Evolutionary conservation across 2,329 filamentous ascomycete species (phyloP).

Genomic region (Alternaria arbusti): DNA sequence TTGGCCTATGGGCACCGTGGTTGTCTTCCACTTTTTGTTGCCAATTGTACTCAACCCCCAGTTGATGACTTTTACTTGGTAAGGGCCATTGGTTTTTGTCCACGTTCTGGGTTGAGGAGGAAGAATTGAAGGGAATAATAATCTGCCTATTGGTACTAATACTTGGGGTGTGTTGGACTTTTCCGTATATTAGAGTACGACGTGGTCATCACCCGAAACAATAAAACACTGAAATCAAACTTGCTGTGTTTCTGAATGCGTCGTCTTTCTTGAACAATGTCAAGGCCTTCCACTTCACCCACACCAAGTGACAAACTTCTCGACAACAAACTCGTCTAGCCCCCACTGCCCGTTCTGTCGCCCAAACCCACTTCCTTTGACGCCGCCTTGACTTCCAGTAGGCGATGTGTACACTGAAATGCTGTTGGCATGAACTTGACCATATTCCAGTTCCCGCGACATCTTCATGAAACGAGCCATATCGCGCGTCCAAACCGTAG

Average conservation of each 20-base stretch:
- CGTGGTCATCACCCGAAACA: background rate
- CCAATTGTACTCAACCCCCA: slow-evolving; percentile 79
- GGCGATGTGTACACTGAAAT: slow-evolving; percentile 56
- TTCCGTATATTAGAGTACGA: background rate
- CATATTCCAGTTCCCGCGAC: slow-evolving; percentile 54
- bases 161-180: background rate
- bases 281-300: slow-evolving; percentile 11
- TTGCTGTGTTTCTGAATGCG: background rate
- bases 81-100: slow-evolving; percentile 21
- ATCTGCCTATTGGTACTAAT: background rate
- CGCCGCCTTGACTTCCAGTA: slow-evolving; percentile 53
- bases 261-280: background rate
- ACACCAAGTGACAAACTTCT: slow-evolving; percentile 46
- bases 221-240: background rate
- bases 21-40: slow-evolving; percentile 71
- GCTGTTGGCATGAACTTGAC: slow-evolving; percentile 54
- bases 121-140: background rate
- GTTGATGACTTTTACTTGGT: slow-evolving; percentile 81
- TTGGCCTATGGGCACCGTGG: slow-evolving; percentile 73
- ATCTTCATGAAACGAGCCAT: slow-evolving; percentile 60
- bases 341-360: slow-evolving; percentile 52
- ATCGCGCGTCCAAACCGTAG: slow-evolving; percentile 69
- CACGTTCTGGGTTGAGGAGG: background rate
- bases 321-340: slow-evolving; percentile 51
- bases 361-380: slow-evolving; percentile 55